Base-by-base conservation (phyloP, 192 early-diverging fungal genomes). In the Radiomyces spectabilis region DNA sequence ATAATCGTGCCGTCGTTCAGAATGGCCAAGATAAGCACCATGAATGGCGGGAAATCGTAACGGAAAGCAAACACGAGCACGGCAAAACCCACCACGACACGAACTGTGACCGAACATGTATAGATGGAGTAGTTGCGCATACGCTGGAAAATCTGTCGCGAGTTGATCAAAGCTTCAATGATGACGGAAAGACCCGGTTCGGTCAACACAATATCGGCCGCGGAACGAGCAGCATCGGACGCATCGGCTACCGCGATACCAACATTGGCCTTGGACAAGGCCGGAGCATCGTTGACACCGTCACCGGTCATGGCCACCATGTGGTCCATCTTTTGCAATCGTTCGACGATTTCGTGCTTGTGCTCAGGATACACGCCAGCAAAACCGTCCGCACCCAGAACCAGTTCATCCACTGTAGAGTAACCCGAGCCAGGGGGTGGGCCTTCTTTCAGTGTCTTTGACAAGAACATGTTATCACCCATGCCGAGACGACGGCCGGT, bases 71-170 rank as follows among this genome's bases (percentile, higher is more conserved):
- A 85, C 61, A 74, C 72, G 59, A 86, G 70, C 48, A 88, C 71
- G 31, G 83, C 71, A 67, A 88, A 86, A 16, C 78, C 79, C 30
- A 84, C 77, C 34, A 88, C 82, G 42, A 88, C 67, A 79, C 83
- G 83, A 59, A 93, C 85, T 24, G 91, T 85, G 56, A 91, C 85
- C 22, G 91, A 85, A 80, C 90, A 91, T 53, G 88, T 91, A 75
- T 95, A 95, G 68, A 92, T 83, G 51, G 88, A 79, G 73, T 92
- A 92, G 64, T 84, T 86, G 64, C 85, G 81, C 93, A 95, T 95
- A 62, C 93, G 90, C 74, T 95, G 93, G 84, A 95, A 95, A 70
- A 95, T 95, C 51, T 87, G 82, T 58, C 93, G 87, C 57, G 89
- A 91, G 69, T 81, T 80, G 71, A 88, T 86, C 68, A 95, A 85